A percentile compares a stretch with the other conserved stretches of the same genome.
Evolutionary conservation across 495 filamentous ascomycete species (phyloP).

Genomic region (Tuber indicum): DNA sequence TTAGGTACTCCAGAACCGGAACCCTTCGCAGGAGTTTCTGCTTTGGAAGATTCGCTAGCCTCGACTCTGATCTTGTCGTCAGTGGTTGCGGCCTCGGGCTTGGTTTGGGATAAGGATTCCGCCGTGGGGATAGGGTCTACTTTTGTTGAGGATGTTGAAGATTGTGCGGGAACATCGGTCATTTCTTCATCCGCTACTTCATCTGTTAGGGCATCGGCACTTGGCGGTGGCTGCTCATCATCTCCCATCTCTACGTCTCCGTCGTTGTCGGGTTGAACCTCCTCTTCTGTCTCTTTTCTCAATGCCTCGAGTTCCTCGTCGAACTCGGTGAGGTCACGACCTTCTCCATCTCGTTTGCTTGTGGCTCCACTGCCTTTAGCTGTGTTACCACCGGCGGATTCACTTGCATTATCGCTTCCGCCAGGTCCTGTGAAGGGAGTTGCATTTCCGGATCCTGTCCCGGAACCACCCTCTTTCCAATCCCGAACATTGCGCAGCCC

Average conservation of each 20-base stretch:
- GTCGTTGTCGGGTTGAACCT: slow-evolving; percentile 46
- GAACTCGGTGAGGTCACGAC: slow-evolving; percentile 46
- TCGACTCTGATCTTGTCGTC: neutral
- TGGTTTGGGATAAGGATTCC: neutral
- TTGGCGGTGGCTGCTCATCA: slow-evolving; percentile 39
- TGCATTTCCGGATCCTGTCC: slow-evolving; percentile 62
- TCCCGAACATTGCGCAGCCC: slow-evolving; percentile 49
- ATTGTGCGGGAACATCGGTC: slow-evolving; percentile 22
- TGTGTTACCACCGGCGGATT: slow-evolving; percentile 55
- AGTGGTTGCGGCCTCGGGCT: neutral
- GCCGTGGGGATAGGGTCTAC: neutral
- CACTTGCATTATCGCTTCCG: slow-evolving; percentile 52
- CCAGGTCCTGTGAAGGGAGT: slow-evolving; percentile 45
- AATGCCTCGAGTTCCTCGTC: slow-evolving; percentile 49
- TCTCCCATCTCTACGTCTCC: slow-evolving; percentile 61
- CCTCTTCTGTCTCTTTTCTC: slow-evolving; percentile 47
- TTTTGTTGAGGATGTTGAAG: slow-evolving; percentile 6
- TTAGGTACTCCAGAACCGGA: neutral
- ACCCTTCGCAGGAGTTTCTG: neutral
- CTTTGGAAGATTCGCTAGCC: neutral
- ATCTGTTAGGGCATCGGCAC: slow-evolving; percentile 44
- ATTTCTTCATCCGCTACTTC: slow-evolving; percentile 45
- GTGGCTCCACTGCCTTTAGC: slow-evolving; percentile 48
- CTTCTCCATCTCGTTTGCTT: slow-evolving; percentile 15
- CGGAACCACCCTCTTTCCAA: slow-evolving; percentile 46